Conservation (phyloP, 768 basidiomycete genomes). For the Kwoniella dendrophila region DNA sequence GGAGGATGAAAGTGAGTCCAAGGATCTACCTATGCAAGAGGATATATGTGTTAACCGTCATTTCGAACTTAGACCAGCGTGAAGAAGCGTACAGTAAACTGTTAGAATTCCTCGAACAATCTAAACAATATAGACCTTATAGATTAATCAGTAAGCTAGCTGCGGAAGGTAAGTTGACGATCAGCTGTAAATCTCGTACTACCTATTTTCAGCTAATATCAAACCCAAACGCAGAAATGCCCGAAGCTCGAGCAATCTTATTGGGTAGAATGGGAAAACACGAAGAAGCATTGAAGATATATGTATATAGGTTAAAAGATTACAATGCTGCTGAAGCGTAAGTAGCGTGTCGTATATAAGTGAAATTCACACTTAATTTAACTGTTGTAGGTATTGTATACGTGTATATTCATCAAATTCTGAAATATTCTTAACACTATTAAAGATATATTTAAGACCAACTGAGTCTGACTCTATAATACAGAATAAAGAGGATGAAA, state of each 20-base stretch:
- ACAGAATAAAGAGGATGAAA: too few relatives aligned
- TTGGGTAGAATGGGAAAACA: constrained; percentile 87
- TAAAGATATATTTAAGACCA: constrained; percentile 87
- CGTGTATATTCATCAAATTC: constrained; percentile 67
- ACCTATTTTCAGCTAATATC: neutral
- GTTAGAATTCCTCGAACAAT: constrained; percentile 72
- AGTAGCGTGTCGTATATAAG: too few relatives aligned
- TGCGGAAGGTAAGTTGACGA: constrained; percentile 66
- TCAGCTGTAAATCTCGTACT: neutral
- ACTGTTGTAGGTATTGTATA: constrained; percentile 76
- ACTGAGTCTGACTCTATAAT: too few relatives aligned
- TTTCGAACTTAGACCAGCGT: constrained; percentile 58
- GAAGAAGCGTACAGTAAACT: constrained; percentile 73
- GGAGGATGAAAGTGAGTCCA: constrained; percentile 62
- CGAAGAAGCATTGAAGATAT: constrained; percentile 90
- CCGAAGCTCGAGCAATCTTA: constrained; percentile 87
- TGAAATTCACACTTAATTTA: too few relatives aligned
- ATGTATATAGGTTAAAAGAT: constrained; percentile 83
- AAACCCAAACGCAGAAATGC: constrained; percentile 65
- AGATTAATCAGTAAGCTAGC: constrained; percentile 79
- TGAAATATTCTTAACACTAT: constrained; percentile 76
- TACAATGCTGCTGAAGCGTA: constrained; percentile 87
- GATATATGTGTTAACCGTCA: neutral
- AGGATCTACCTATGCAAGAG: neutral
- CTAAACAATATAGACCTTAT: constrained; percentile 72